Evolutionary conservation across 345 rosid species (phyloP), one percentile per base, ranked within the genome.

Genomic region (Heritiera littoralis): DNA sequence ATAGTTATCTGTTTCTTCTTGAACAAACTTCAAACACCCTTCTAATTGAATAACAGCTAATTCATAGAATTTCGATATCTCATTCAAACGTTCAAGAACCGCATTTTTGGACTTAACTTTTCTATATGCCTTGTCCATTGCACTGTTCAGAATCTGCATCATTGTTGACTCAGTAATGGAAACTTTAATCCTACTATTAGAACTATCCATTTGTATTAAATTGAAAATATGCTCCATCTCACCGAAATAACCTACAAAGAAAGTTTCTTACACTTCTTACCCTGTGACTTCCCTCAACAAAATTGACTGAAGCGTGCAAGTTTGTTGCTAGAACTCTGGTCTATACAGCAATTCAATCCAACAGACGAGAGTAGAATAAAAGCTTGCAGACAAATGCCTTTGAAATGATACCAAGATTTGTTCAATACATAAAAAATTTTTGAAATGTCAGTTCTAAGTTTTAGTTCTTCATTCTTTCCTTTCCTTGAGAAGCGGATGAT

Each of bases 91-190:
- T 9, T 87, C 86, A 66, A 93, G 84, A 43, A 85, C 88, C 5
- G 95, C 94, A 12, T 84, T 87, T 74, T 88, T 89, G 7, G 91
- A 86, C 81, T 87, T 92, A 51, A 90, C 90, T 66, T 90, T 90
- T 66, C 87, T 91, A 11, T 95, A 95, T 0, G 98, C 95, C 81
- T 81, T 90, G 73, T 95, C 90, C 98, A 93, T 93, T 43, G 94
- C 93, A 23, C 80, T 79, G 69, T 90, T 90, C 15, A 95, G 89
- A 76, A 92, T 90, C 80, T 90, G 84, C 98, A 92, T 95, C 95
- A 89, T 95, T 0, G 94, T 91, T 3, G 98, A 90, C 80, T 93
- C 98, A 45, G 90, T 85, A 28, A 89, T 80, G 23, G 97, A 92
- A 73, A 85, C 82, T 78, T 77, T 90, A n/a, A 89, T 84, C 78